Evolutionary conservation across 164 flowering plant genomes (phyloP).

Genomic region (Aristolochia californica): DNA sequence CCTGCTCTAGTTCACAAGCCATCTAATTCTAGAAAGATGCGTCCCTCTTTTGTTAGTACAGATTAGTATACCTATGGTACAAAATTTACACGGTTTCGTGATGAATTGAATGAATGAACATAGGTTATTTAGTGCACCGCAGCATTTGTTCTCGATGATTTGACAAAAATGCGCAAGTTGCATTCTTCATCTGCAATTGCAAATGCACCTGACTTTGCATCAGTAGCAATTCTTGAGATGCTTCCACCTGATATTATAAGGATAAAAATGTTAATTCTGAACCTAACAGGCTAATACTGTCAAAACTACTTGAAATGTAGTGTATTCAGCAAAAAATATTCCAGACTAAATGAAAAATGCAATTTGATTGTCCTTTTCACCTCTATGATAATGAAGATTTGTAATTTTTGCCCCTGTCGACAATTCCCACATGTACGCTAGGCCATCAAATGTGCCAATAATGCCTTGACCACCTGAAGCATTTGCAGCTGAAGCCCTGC

Average conservation of each 20-base stretch:
- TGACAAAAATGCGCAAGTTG: slow-evolving; percentile 37
- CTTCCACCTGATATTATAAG: slow-evolving; percentile 27
- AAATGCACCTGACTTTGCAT: slow-evolving; percentile 32
- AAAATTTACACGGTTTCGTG: too few relatives aligned
- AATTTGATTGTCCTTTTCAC: slow-evolving; percentile 19
- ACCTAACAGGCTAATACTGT: neutral
- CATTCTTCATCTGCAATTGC: slow-evolving; percentile 50
- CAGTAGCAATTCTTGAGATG: slow-evolving; percentile 54
- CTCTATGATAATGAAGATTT: slow-evolving; percentile 43
- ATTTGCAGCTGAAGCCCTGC: slow-evolving; percentile 55
- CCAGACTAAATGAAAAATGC: too few relatives aligned
- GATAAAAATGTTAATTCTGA: neutral
- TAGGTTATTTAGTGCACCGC: too few relatives aligned
- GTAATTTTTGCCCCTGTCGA: slow-evolving; percentile 52
- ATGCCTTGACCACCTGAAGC: slow-evolving; percentile 53
- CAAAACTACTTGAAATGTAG: too few relatives aligned
- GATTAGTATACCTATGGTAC: too few relatives aligned
- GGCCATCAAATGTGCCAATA: slow-evolving; percentile 62
- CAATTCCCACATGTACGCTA: slow-evolving; percentile 66
- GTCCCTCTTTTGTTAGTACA: too few relatives aligned
- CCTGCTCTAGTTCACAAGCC: too few relatives aligned
- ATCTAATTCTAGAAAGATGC: too few relatives aligned
- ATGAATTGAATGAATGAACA: too few relatives aligned
- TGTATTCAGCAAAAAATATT: too few relatives aligned
- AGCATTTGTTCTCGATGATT: too few relatives aligned